phyloP scores from a whole-genome alignment of 805 yeast genomes.

The Lipomyces orientalis region DNA sequence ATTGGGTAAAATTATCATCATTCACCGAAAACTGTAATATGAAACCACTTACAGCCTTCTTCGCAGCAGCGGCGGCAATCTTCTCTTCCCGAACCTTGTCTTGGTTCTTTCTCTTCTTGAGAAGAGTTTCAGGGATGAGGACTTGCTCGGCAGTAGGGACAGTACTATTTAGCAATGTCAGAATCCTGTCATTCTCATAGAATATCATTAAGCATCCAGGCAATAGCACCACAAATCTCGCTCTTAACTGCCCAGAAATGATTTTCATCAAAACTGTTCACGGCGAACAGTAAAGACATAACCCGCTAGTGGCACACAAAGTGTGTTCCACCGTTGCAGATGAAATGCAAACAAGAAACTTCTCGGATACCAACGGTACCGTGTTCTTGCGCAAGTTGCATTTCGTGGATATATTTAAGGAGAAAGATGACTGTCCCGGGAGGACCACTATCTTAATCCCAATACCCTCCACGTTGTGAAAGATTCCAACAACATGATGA shows the following conservation, averaged over 20 bases:
- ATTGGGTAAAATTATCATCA: constrained; percentile 36
- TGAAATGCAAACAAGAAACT: constrained; percentile 20
- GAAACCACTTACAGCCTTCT: constrained; percentile 41
- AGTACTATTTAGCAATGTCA: constrained; percentile 53
- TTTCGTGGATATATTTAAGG: constrained; percentile 32
- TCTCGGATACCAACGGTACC: constrained; percentile 5
- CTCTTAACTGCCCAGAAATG: constrained; percentile 31
- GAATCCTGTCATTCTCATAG: constrained; percentile 1
- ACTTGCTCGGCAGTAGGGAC: constrained; percentile 42
- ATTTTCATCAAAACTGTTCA: constrained; percentile 35
- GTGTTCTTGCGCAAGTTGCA: constrained; percentile 16
- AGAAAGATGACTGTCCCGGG: constrained; percentile 19
- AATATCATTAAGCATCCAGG: constrained; percentile 11
- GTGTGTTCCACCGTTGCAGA: constrained; percentile 8
- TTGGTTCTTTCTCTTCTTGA: constrained; percentile 59
- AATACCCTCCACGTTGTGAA: constrained; percentile 12
- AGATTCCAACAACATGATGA: neutral
- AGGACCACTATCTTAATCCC: constrained; percentile 23
- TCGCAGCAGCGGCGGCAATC: constrained; percentile 42
- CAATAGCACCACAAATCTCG: constrained; percentile 17
- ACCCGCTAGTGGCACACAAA: constrained; percentile 24
- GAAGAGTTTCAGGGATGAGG: constrained; percentile 55
- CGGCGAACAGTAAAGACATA: constrained; percentile 32
- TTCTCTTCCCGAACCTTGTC: constrained; percentile 57
- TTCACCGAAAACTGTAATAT: constrained; percentile 17